Base-by-base conservation (phyloP, 345 rosid species). In the Populus pruinosa region DNA sequence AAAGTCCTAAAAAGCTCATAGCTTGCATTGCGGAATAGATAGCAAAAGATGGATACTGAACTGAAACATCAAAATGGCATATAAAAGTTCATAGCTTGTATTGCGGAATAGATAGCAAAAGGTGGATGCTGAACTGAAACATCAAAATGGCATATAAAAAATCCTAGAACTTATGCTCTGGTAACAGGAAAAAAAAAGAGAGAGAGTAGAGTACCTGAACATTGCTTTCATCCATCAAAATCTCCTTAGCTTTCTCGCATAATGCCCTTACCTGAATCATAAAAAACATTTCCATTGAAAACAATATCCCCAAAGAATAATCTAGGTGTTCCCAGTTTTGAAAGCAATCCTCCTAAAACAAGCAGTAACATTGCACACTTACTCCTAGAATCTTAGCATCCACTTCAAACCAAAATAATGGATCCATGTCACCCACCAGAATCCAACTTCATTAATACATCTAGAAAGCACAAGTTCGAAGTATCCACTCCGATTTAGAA, bases 221-320 rank as follows among this genome's bases (percentile, higher is more conserved):
- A 69, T 92, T 96, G 93, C 97, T 96, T 83, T 96, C 99, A 71
- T 90, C 92, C 98, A 96, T 94, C 80, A 96, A 80, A 78, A 90
- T 92, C 89, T 96, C 98, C 87, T 92, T 96, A 44, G 98, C 97
- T 85, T 94, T 96, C 84, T 96, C 98, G n/a, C 98, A 96, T 82
- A 96, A 84, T 65, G 78, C 89, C 87, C 93, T 90, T 70, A 96
- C 98, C 99, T 92, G 55, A 55, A 72, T 18, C 43, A 36, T 67
- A 31, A 71, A 4, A 53, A 2, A 71, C 31, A 76, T 25, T 62
- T 39, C 25, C n/a, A 70, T 27, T 17, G 23, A 12, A 36, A 16
- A 38, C 29, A 59, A 23, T 25, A 59, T 59, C 64, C 64, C 2
- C 29, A 4, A 41, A 25, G 64, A 59, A 25, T 10, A 59, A 23